Base-by-base conservation (phyloP, 306 rosid genomes). In the Glycine tomentella region DNA sequence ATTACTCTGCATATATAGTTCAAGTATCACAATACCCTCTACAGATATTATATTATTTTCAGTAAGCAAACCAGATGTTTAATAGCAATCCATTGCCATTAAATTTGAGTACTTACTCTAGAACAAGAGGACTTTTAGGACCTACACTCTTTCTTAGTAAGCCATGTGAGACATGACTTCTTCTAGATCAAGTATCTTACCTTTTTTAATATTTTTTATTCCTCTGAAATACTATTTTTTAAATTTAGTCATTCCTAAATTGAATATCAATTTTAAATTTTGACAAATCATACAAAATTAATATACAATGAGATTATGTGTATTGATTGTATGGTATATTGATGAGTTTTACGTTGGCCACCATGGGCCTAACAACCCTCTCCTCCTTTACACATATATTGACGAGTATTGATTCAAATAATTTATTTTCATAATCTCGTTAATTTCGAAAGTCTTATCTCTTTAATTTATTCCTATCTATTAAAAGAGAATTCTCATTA, bases 41-140 rank as follows among this genome's bases (percentile, higher is more conserved):
- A 69, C 63, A 76, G 10, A 25, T 9, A 61, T 61, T 77, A 50
- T 51, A 67, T 48, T 80, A 63, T 46, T 16, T 74, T 69, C 16
- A 62, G 74, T 52, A 40, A 82, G 57, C 65, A 80, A 76, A 44
- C 55, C 25, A 38, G 25, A 79, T 36, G 80, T 72, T 64, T 78
- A 70, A 33, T 59, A 79, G 65, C 75, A 52, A 58, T 57, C 13
- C 20, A n/a, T 42, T 11, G 9, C 33, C 71, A 65, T 40, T 65
- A 40, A 65, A 13, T 64, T 64, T 36, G 20, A n/a, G 50, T 7
- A n/a, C 51, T 40, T 3, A 9, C 25, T 65, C 20, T 38, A 38
- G 0, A 65, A 65, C 7, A 4, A 65, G 33, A 38, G 51, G 17
- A 38, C 13, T 7, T 38, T 38, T 7, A 65, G 13, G 50, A 40